These are phyloP conservation scores for Penicillium coprophilum DNA, from an alignment of 495 filamentous ascomycete genomes.

Conservation along the genomic window DNA sequence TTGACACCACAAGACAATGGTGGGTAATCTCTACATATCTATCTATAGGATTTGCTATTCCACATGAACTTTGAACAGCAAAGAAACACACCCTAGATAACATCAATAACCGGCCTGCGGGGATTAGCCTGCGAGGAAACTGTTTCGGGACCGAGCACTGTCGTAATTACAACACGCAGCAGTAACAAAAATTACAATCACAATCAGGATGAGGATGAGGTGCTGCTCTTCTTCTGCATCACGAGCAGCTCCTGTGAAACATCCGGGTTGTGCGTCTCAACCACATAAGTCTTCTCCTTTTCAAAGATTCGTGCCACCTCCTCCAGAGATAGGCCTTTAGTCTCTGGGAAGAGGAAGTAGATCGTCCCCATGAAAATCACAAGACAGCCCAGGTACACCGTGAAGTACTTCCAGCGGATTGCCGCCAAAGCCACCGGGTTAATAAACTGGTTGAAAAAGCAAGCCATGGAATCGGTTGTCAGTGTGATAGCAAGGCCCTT, in stretches of 20 bases:
- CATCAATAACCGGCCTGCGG: constrained; percentile 7
- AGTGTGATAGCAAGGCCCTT: constrained; percentile 67
- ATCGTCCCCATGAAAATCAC: constrained; percentile 56
- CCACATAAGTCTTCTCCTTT: constrained; percentile 4
- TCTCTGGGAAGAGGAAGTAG: constrained; percentile 65
- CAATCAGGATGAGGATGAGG: constrained; percentile 11
- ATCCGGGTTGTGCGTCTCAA: constrained; percentile 1
- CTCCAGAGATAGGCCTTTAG: constrained; percentile 59
- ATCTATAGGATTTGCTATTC: constrained; percentile 11
- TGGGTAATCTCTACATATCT: constrained; percentile 10
- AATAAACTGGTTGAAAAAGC: constrained; percentile 54
- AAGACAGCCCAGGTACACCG: constrained; percentile 55
- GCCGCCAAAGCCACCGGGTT: constrained; percentile 54
- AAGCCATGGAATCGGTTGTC: constrained; percentile 54
- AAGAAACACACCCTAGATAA: constrained; percentile 10
- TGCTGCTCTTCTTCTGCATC: constrained; percentile 6
- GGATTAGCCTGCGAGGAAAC: constrained; percentile 6
- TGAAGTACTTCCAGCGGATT: constrained; percentile 54
- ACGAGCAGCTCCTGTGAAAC: constrained; percentile 8
- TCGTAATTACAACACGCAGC: constrained; percentile 20
- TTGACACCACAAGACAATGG: constrained; percentile 3
- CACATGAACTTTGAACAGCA: constrained; percentile 4
- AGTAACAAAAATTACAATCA: constrained; percentile 4
- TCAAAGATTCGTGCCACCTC: constrained; percentile 60
- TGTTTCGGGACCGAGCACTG: constrained; percentile 12